Percentiles rank a stretch among this genome's conserved stretches.
These are phyloP conservation scores for Omphalea diandra DNA, from an alignment of 441 rosid species.

Conservation along the genomic window DNA sequence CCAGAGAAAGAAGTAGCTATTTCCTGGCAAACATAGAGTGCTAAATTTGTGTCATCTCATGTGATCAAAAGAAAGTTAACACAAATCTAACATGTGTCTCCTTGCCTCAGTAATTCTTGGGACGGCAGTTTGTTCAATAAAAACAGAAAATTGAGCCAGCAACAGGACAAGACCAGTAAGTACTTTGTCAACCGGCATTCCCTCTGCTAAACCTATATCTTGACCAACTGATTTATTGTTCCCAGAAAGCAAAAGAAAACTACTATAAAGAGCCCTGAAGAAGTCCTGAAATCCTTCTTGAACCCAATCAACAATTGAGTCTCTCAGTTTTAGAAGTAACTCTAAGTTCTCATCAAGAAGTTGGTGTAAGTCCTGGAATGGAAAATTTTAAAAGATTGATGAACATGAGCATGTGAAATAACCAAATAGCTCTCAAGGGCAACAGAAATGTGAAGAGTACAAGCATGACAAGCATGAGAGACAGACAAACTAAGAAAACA, in stretches of 20 bases:
- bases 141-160: slow-evolving; percentile 82
- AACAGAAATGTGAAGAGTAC: neutral
- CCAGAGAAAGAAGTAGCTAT: slow-evolving; percentile 82
- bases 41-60: neutral
- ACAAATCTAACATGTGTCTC: slow-evolving; percentile 23
- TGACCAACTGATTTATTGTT: slow-evolving; percentile 49
- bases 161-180: slow-evolving; percentile 77
- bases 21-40: slow-evolving; percentile 64
- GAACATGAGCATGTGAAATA: slow-evolving; percentile 12
- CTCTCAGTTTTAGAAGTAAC: slow-evolving; percentile 63
- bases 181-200: slow-evolving; percentile 52
- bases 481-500: neutral
- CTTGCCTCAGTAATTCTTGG: slow-evolving; percentile 89
- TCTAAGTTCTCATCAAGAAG: slow-evolving; percentile 71
- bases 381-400: slow-evolving; percentile 18
- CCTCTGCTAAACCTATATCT: slow-evolving; percentile 48
- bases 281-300: slow-evolving; percentile 96
- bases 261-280: slow-evolving; percentile 66
- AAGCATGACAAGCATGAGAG: slow-evolving; percentile 6
- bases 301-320: slow-evolving; percentile 64
- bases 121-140: slow-evolving; percentile 83
- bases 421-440: neutral
- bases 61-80: slow-evolving; percentile 10
- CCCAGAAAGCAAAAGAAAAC: slow-evolving; percentile 71
- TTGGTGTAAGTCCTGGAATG: slow-evolving; percentile 65